phyloP scores from a whole-genome alignment of 345 rosid species.

The Anastatica hierochuntica region DNA sequence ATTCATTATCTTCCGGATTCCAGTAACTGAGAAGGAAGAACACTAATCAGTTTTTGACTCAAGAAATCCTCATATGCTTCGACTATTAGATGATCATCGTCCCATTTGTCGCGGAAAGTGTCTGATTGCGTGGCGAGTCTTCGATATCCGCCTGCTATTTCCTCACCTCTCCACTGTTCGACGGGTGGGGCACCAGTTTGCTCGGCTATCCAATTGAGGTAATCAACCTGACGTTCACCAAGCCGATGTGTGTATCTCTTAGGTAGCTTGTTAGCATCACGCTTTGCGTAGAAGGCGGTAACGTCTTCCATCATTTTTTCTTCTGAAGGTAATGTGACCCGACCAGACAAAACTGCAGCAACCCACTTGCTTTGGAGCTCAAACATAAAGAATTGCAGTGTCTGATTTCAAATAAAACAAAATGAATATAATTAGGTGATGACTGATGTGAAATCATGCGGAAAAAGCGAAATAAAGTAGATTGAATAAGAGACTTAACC shows the following conservation, averaged over 20 bases:
- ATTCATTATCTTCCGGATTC: background rate
- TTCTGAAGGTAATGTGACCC: conserved; percentile 11
- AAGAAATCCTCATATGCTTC: conserved; percentile 42
- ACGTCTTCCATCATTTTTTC: conserved; percentile 32
- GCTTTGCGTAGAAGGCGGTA: conserved; percentile 35
- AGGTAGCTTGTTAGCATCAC: conserved; percentile 44
- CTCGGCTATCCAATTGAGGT: conserved; percentile 52
- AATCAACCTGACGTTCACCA: conserved; percentile 19
- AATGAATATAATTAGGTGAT: too few relatives aligned
- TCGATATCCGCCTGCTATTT: conserved; percentile 8
- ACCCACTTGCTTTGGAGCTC: conserved; percentile 32
- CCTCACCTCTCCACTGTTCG: conserved; percentile 48
- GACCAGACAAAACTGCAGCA: conserved; percentile 23
- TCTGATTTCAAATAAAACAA: background rate
- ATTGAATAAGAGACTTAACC: conserved; percentile 45
- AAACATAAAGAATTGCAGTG: conserved; percentile 21
- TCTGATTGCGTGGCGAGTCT: conserved; percentile 17
- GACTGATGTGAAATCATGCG: too few relatives aligned
- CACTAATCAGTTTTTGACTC: conserved; percentile 16
- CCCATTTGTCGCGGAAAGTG: conserved; percentile 55
- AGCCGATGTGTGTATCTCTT: conserved; percentile 56
- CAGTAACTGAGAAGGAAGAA: conserved; percentile 15
- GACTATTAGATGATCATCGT: conserved; percentile 36
- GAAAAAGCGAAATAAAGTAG: too few relatives aligned
- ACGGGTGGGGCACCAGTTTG: conserved; percentile 25